Percentiles rank a stretch among this genome's conserved stretches.
Evolutionary conservation across 805 yeast species (phyloP).

Genomic region (Candida taoyuanica): DNA sequence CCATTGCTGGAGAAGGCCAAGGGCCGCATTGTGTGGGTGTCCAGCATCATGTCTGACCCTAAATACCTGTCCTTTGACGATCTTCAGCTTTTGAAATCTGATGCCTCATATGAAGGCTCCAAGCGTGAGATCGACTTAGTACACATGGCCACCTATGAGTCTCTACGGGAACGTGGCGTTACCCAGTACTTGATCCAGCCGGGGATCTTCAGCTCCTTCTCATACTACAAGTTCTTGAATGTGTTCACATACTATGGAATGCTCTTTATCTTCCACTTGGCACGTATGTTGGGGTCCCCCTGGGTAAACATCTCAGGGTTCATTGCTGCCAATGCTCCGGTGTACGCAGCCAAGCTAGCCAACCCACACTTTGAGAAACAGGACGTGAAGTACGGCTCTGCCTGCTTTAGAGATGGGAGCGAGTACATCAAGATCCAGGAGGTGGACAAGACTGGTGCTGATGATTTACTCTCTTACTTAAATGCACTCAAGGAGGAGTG

Average conservation of each 20-base stretch:
- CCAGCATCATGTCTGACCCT: slow-evolving; percentile 77
- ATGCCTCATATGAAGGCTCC: slow-evolving; percentile 84
- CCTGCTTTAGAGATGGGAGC: slow-evolving; percentile 56
- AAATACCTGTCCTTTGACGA: slow-evolving; percentile 71
- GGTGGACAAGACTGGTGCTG: slow-evolving; percentile 59
- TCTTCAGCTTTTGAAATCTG: slow-evolving; percentile 59
- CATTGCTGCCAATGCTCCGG: slow-evolving; percentile 84
- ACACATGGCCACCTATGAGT: slow-evolving; percentile 64
- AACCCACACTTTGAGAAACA: slow-evolving; percentile 44
- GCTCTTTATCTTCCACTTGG: slow-evolving; percentile 77
- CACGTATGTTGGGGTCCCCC: slow-evolving; percentile 76
- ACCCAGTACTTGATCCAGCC: slow-evolving; percentile 84
- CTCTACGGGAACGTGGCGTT: slow-evolving; percentile 49
- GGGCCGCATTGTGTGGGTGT: slow-evolving; percentile 78
- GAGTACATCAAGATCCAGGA: slow-evolving; percentile 55
- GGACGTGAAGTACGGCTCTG: slow-evolving; percentile 67
- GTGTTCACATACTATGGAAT: slow-evolving; percentile 80
- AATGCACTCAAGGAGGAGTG: slow-evolving; percentile 56
- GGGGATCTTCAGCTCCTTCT: slow-evolving; percentile 84
- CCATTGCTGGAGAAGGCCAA: slow-evolving; percentile 49
- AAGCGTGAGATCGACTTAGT: slow-evolving; percentile 80
- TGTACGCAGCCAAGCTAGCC: slow-evolving; percentile 56
- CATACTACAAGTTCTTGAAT: slow-evolving; percentile 73
- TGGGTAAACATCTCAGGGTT: slow-evolving; percentile 90
- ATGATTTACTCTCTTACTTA: slow-evolving; percentile 62